Percentiles rank a stretch among this genome's conserved stretches.
Evolutionary conservation across 2,329 filamentous ascomycete genomes (phyloP).

Genomic region (Endoconidiophora laricicola): DNA sequence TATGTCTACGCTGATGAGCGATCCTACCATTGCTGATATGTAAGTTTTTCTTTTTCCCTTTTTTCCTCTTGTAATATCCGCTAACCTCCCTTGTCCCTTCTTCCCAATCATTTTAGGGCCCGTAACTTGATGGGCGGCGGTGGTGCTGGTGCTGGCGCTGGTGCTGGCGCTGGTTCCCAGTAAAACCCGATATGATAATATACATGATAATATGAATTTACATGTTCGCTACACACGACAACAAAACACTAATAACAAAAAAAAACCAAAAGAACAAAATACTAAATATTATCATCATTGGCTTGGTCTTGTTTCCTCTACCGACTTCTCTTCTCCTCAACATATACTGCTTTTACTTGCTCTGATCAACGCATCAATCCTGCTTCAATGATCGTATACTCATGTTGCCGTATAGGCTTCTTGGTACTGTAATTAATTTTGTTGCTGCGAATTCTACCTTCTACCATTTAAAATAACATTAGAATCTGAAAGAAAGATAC

Average conservation of each 20-base stretch:
- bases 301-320: neutral
- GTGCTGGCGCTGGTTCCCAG: slow-evolving; percentile 16
- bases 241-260: neutral
- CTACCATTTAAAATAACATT: too few relatives aligned
- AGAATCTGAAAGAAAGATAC: too few relatives aligned
- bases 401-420: too few relatives aligned
- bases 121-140: slow-evolving; percentile 30
- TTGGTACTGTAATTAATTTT: too few relatives aligned
- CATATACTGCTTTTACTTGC: too few relatives aligned
- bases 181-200: neutral
- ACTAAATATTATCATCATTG: neutral
- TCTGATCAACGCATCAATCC: too few relatives aligned
- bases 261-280: neutral
- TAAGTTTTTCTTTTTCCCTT: slow-evolving; percentile 36
- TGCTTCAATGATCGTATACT: too few relatives aligned
- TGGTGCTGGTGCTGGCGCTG: slow-evolving; percentile 17
- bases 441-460: too few relatives aligned
- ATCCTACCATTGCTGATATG: slow-evolving; percentile 86
- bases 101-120: slow-evolving; percentile 20
- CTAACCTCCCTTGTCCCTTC: slow-evolving; percentile 3
- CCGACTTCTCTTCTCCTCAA: too few relatives aligned
- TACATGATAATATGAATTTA: too few relatives aligned
- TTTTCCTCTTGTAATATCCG: neutral
- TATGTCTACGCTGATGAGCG: slow-evolving; percentile 69
- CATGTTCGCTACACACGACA: neutral